These are phyloP conservation scores for Torulaspora gathmanii DNA, from an alignment of 805 yeast species.

Conservation along the genomic window DNA sequence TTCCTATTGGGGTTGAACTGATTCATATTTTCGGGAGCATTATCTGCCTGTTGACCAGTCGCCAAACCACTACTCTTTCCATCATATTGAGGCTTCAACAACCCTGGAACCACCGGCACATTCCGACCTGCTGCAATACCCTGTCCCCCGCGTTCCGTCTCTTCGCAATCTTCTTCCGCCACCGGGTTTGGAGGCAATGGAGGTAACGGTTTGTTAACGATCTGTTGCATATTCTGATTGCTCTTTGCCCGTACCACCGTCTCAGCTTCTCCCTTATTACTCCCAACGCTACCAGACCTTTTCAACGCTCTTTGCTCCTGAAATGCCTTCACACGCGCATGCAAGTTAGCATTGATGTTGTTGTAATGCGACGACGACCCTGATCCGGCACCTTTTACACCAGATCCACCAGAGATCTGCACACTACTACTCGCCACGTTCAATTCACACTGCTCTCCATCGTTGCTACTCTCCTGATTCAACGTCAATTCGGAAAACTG, in stretches of 20 bases:
- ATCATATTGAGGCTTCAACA: not conserved
- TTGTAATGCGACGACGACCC: constrained; percentile 31
- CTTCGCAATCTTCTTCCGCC: not conserved
- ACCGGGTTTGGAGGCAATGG: constrained; percentile 36
- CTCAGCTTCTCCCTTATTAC: constrained; percentile 19
- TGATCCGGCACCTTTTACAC: constrained; percentile 10
- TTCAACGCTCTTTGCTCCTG: constrained; percentile 69
- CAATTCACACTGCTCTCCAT: not conserved
- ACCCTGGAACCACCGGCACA: not conserved
- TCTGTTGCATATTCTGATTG: constrained; percentile 27
- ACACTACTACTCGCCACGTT: not conserved
- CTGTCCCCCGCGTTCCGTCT: not conserved
- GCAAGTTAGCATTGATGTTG: constrained; percentile 66
- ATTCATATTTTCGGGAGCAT: constrained; percentile 14
- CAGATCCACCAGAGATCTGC: not conserved
- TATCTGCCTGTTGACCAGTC: constrained; percentile 27
- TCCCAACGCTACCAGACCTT: constrained; percentile 34
- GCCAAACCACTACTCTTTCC: not conserved
- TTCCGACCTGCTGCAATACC: not conserved
- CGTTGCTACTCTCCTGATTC: constrained; percentile 10
- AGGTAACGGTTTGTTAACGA: constrained; percentile 40
- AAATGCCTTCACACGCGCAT: constrained; percentile 81
- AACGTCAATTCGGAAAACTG: constrained; percentile 18
- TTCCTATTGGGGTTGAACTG: constrained; percentile 28
- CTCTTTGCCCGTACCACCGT: constrained; percentile 10